A percentile compares a stretch with the other conserved stretches of the same genome.
These are phyloP conservation scores for Cutaneotrichosporon cutaneum DNA, from an alignment of 1,284 basidiomycete species.

Conservation along the genomic window DNA sequence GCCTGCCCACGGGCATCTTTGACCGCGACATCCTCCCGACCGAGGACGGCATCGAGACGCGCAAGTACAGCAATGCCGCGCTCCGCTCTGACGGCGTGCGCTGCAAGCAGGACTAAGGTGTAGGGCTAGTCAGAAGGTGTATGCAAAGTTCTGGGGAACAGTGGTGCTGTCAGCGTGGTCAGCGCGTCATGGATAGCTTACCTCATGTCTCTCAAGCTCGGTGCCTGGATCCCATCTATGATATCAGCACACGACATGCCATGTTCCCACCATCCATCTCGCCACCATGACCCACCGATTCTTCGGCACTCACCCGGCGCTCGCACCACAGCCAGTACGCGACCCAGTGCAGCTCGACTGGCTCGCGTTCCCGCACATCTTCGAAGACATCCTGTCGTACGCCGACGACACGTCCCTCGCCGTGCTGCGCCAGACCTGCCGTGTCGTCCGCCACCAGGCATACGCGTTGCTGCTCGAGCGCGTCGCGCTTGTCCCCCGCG, in stretches of 20 bases:
- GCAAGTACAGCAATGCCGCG: conserved; percentile 65
- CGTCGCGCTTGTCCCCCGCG: neutral
- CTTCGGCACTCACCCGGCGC: neutral
- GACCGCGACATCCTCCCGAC: conserved; percentile 57
- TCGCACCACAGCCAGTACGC: neutral
- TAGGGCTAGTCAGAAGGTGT: neutral
- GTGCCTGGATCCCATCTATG: neutral
- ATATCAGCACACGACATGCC: too few species aligned
- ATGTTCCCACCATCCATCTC: neutral
- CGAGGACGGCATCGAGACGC: conserved; percentile 61
- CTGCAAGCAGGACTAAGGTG: conserved; percentile 13
- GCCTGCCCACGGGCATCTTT: conserved; percentile 34
- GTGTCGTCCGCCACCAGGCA: neutral
- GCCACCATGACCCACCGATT: neutral
- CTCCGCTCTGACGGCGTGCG: conserved; percentile 62
- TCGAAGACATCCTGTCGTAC: neutral
- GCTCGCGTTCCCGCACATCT: neutral
- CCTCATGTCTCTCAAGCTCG: neutral
- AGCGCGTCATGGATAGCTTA: neutral
- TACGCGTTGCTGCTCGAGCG: neutral
- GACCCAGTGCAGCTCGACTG: neutral
- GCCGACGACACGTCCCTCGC: neutral
- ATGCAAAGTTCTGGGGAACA: neutral
- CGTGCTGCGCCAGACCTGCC: neutral
- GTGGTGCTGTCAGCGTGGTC: neutral